phyloP scores from a whole-genome alignment of 306 rosid species.

The Lathyrus aphaca region DNA sequence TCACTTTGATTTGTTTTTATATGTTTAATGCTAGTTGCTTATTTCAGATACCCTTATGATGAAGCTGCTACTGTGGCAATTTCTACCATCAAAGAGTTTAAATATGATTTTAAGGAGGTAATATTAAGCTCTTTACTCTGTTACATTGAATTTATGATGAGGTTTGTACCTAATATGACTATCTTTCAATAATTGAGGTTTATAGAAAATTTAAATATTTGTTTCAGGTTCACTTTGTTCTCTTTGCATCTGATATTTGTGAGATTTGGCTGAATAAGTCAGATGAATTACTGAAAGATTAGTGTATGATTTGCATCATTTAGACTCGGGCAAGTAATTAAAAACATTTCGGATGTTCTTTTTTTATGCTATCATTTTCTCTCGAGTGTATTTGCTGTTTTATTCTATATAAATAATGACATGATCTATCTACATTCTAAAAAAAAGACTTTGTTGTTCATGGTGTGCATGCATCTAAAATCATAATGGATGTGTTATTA shows the following conservation, averaged over 20 bases:
- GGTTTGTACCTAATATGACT: no score
- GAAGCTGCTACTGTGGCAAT: slow-evolving; percentile 77
- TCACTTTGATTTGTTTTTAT: not conserved
- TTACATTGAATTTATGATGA: no score
- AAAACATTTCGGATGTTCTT: slow-evolving; percentile 13
- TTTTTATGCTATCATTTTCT: not conserved
- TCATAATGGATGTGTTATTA: no score
- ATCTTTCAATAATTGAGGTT: slow-evolving; percentile 8
- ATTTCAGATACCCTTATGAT: slow-evolving; percentile 69
- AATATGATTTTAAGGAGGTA: slow-evolving; percentile 75
- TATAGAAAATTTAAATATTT: not conserved
- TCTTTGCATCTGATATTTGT: slow-evolving; percentile 59
- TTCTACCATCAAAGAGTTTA: slow-evolving; percentile 65
- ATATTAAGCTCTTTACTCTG: slow-evolving; percentile 32
- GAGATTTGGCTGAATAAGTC: slow-evolving; percentile 64
- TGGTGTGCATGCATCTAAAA: not conserved
- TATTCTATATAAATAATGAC: slow-evolving; percentile 2
- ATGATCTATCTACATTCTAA: not conserved
- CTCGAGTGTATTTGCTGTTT: slow-evolving; percentile 9
- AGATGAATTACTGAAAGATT: slow-evolving; percentile 56
- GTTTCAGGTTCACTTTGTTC: slow-evolving; percentile 80
- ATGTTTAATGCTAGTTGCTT: slow-evolving; percentile 9
- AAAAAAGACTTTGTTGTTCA: slow-evolving; percentile 14
- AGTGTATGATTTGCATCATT: slow-evolving; percentile 27
- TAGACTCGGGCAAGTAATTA: slow-evolving; percentile 15